These are phyloP conservation scores for Aquilaria agallochum DNA, from an alignment of 441 rosid genomes.

Conservation along the genomic window DNA sequence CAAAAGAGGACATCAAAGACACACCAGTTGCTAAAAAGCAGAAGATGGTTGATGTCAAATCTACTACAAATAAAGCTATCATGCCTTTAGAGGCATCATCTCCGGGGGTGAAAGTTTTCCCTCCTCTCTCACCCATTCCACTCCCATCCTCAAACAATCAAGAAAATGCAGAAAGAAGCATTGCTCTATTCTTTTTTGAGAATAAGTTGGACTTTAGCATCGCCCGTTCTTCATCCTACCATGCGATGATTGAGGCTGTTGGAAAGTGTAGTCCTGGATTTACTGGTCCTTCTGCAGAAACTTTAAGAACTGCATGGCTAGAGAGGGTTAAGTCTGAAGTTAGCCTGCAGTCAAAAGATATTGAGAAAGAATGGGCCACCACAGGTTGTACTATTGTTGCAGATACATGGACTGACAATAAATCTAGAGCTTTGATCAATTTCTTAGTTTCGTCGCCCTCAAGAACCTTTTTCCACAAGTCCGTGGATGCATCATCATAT, in stretches of 20 bases:
- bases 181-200: slow-evolving; percentile 81
- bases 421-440: slow-evolving; percentile 79
- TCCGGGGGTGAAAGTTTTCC: slow-evolving; percentile 41
- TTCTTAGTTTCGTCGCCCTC: slow-evolving; percentile 85
- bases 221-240: slow-evolving; percentile 72
- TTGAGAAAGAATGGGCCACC: slow-evolving; percentile 78
- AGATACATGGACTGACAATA: slow-evolving; percentile 81
- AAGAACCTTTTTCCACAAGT: slow-evolving; percentile 71
- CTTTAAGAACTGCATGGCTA: slow-evolving; percentile 56
- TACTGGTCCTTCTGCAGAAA: slow-evolving; percentile 45
- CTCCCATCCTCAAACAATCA: slow-evolving; percentile 32
- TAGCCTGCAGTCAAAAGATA: slow-evolving; percentile 44
- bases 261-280: slow-evolving; percentile 60
- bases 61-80: slow-evolving; percentile 36
- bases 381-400: slow-evolving; percentile 81
- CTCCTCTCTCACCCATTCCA: slow-evolving; percentile 28
- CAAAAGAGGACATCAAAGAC: slow-evolving; percentile 64
- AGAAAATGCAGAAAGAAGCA: slow-evolving; percentile 68
- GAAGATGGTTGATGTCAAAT: slow-evolving; percentile 40
- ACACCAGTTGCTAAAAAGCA: slow-evolving; percentile 36
- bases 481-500: slow-evolving; percentile 75
- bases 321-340: slow-evolving; percentile 66
- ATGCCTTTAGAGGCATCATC: slow-evolving; percentile 25
- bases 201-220: slow-evolving; percentile 63
- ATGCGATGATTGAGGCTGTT: slow-evolving; percentile 65